Evolutionary conservation across 106 monocot genomes (phyloP).

Genomic region (Posidonia australis): DNA sequence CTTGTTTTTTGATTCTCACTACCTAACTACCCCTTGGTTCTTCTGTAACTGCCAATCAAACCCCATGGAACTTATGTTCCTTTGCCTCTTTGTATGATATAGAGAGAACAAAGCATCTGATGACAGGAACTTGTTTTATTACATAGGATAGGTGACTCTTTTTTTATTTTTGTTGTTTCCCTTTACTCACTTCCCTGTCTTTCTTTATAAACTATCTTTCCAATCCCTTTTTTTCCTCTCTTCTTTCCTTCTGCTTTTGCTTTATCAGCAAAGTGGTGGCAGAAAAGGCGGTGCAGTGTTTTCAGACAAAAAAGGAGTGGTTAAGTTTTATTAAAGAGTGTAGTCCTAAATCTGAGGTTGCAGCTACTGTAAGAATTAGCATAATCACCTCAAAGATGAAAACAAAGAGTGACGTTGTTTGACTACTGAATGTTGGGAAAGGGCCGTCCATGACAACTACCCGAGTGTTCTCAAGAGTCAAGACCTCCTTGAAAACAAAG

Average conservation of each 20-base stretch:
- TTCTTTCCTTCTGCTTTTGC: slow-evolving; percentile 4
- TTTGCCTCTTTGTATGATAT: neutral
- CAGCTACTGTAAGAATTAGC: too few species aligned
- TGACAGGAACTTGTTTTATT: slow-evolving; percentile 2
- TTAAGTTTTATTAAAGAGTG: too few species aligned
- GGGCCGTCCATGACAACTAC: too few species aligned
- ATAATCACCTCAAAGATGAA: too few species aligned
- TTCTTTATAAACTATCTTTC: neutral
- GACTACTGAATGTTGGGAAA: too few species aligned
- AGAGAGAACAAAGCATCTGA: neutral
- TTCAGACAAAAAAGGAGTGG: slow-evolving; percentile 1
- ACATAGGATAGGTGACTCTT: too few species aligned
- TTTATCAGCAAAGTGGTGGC: slow-evolving; percentile 6
- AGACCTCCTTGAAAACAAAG: too few species aligned
- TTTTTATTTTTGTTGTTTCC: too few species aligned
- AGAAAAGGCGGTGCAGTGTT: slow-evolving; percentile 7
- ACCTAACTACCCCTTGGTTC: neutral
- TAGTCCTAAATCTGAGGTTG: too few species aligned
- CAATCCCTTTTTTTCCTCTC: neutral
- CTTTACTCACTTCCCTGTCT: neutral
- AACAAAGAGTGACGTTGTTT: too few species aligned
- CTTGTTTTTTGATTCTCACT: too few species aligned
- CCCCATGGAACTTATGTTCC: neutral
- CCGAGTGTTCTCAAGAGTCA: too few species aligned
- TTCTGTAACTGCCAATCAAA: neutral